Evolutionary conservation across 805 yeast genomes (phyloP), one percentile per base, ranked within the genome.

Genomic region (Saturnispora quitensis): DNA sequence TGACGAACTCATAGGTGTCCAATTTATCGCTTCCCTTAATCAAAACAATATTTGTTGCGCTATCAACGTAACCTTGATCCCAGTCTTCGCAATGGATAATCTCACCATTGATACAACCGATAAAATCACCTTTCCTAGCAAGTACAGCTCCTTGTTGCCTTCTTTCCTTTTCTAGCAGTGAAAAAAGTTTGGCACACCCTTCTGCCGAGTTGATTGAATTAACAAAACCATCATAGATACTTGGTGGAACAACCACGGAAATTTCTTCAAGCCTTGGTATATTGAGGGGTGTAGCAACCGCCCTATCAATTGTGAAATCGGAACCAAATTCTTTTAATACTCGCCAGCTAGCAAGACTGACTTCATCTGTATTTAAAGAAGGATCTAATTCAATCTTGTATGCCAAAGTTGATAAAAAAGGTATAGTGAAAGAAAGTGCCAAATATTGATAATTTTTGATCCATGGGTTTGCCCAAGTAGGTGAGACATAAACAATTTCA

Each of bases 31-130:
- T 44, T 22, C 50, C 50, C 53, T 73, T 75, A 17, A 82, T 75
- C 31, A 86, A 65, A 2, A 81, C 74, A 2, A 87, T 66, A n/a
- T 69, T 69, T 0, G 91, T 81, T 1, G 66, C 63, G 1, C 56
- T 51, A 20, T 68, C 63, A 1, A 84, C 59, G 6, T 63, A 56
- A 0, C 96, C 96, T 62, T 86, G 95, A 42, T 76, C 78, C 2
- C 79, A 73, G 0, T 95, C 95, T 58, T 86, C 95, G 62, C 89
- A 79, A 24, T 82, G 73, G 3, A 77, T 58, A 3, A 87, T 74
- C 6, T 60, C 59, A 20, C 85, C 85, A 55, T 74, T 73, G 18
- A 79, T 59, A 4, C 62, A 64, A 18, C 77, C 64, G 2, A 77
- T 65, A 7, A 58, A 48, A 54, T 75, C 79, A 24, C 75, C 77